Evolutionary conservation across 768 basidiomycete species (phyloP), one percentile per base, ranked within the genome.

Genomic region (Termitomyces sp.): DNA sequence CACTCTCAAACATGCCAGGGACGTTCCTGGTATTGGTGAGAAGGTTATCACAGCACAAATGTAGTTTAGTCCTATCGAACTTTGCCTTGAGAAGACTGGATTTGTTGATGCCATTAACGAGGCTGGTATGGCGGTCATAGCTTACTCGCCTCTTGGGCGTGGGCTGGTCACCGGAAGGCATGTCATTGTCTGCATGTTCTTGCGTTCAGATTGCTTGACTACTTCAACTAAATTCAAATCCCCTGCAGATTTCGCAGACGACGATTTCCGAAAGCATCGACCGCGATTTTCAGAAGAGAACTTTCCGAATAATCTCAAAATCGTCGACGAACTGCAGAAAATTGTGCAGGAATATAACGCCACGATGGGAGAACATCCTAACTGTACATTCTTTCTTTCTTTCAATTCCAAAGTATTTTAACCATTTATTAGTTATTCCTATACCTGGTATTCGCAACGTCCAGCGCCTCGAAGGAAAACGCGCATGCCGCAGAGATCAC

Each of bases 1-100:
- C 0, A 73, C 75, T 15, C 65, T 82, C 27, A 74, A 78, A 35
- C 75, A 81, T 9, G 81, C 80, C 10, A 68, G 73, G 53, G 73
- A 73, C 1, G 71, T 78, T 1, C 75, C 77, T 56, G 75, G 74
- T 5, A 73, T 78, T 51, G 53, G 55, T 3, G 60, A 53, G 43
- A 58, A 58, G 25, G 56, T 57, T 7, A 58, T 75, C 13, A n/a
- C n/a, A n/a, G n/a, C n/a, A n/a, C n/a, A n/a, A n/a, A n/a, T n/a
- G n/a, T n/a, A n/a, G n/a, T n/a, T 73, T 53, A 74, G 73, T 0
- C 72, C 76, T 0, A 74, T 77, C 59, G 68, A 67, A 10, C 69
- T 79, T 25, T 72, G 76, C 45, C 71, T 79, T 50, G 77, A 79
- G 29, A 65, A 74, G 57, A 64, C 70, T 49, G n/a, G n/a, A n/a